These are phyloP conservation scores for Litsea cubeba DNA, from an alignment of 164 flowering plant species.

Conservation along the genomic window DNA sequence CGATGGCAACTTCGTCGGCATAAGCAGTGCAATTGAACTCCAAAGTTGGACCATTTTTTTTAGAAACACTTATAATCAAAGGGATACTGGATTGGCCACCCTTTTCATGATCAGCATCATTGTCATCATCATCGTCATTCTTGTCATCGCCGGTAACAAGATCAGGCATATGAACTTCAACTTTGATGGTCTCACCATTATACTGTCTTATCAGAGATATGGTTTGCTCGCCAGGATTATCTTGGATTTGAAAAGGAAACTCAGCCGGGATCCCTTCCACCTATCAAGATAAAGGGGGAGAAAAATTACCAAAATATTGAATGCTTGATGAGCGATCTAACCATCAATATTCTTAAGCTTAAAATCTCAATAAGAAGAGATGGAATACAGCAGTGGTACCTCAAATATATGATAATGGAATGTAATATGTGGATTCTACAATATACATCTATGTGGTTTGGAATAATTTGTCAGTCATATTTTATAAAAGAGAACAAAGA, in stretches of 20 bases:
- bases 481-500: not conserved
- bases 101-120: slow-evolving; percentile 15
- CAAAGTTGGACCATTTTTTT: slow-evolving; percentile 46
- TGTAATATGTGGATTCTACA: not conserved
- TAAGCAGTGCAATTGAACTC: slow-evolving; percentile 64
- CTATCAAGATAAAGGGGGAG: slow-evolving; percentile 22
- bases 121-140: slow-evolving; percentile 20
- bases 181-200: slow-evolving; percentile 56
- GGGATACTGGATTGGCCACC: slow-evolving; percentile 42
- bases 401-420: not conserved
- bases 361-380: not conserved
- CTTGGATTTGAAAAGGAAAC: slow-evolving; percentile 72
- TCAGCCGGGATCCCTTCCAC: slow-evolving; percentile 48
- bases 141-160: slow-evolving; percentile 51
- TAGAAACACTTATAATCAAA: slow-evolving; percentile 53
- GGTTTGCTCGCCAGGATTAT: slow-evolving; percentile 53
- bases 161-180: slow-evolving; percentile 76
- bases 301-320: not conserved
- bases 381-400: not conserved
- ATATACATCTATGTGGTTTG: not conserved
- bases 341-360: no score
- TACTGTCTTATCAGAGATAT: slow-evolving; percentile 55
- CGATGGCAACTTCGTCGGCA: slow-evolving; percentile 71
- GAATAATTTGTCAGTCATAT: not conserved
- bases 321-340: not conserved